phyloP scores from a whole-genome alignment of 257 asterid genomes.

The Lantana camara region DNA sequence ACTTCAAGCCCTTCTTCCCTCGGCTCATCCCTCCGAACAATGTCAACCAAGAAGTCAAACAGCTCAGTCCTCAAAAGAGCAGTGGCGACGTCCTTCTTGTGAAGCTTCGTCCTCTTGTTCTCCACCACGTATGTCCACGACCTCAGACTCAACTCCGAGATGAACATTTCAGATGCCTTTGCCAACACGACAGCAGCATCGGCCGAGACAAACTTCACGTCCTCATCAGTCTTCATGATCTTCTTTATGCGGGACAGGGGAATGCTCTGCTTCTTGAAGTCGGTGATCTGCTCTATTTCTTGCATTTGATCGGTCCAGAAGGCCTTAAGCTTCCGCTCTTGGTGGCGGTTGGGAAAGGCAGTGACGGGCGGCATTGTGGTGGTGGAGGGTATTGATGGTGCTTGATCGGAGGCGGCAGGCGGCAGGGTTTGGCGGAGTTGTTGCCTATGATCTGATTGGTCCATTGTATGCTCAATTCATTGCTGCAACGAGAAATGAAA shows the following conservation, averaged over 20 bases:
- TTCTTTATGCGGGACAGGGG: constrained; percentile 70
- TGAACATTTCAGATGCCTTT: constrained; percentile 75
- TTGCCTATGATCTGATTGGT: constrained; percentile 28
- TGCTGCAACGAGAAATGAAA: not conserved
- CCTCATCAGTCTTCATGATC: constrained; percentile 75
- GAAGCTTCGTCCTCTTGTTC: constrained; percentile 69
- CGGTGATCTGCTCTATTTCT: constrained; percentile 50
- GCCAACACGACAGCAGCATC: constrained; percentile 71
- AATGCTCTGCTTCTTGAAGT: constrained; percentile 70
- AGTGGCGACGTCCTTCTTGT: constrained; percentile 70
- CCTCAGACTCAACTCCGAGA: constrained; percentile 62
- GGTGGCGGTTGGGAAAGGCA: constrained; percentile 32
- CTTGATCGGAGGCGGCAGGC: constrained; percentile 23
- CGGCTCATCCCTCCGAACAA: constrained; percentile 63
- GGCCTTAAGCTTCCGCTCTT: constrained; percentile 52
- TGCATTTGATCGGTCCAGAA: constrained; percentile 61
- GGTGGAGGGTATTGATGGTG: constrained; percentile 18
- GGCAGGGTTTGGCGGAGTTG: constrained; percentile 20
- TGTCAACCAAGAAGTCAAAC: constrained; percentile 65
- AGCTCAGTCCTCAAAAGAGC: constrained; percentile 71
- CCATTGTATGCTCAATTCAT: constrained; percentile 18
- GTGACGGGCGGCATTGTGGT: constrained; percentile 17
- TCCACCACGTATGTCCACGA: constrained; percentile 73
- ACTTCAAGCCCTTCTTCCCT: constrained; percentile 65
- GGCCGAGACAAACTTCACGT: constrained; percentile 66